A percentile compares a stretch with the other conserved stretches of the same genome.
phyloP scores from a whole-genome alignment of 1,139 yeast species.

The Hansenula lynferdii region DNA sequence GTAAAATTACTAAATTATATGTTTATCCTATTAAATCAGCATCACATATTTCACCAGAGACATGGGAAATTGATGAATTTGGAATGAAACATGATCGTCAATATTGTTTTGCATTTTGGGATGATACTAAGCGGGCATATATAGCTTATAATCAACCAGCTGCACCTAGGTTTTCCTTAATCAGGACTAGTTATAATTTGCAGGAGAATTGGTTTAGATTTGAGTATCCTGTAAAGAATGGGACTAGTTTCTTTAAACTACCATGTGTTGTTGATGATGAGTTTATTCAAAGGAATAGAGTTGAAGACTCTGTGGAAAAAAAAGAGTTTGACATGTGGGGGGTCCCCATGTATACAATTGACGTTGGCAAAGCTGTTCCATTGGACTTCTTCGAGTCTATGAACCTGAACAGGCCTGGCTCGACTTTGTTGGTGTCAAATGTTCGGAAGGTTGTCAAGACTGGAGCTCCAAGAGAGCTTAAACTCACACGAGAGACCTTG shows the following conservation, averaged over 20 bases:
- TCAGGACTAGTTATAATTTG: constrained; percentile 24
- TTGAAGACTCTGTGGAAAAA: constrained; percentile 3
- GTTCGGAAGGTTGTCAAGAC: constrained; percentile 29
- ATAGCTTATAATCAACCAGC: constrained; percentile 31
- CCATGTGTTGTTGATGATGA: constrained; percentile 24
- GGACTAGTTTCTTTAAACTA: constrained; percentile 19
- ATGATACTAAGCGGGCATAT: constrained; percentile 23
- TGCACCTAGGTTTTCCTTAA: constrained; percentile 28
- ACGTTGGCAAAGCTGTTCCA: constrained; percentile 22
- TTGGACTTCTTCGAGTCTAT: constrained; percentile 17
- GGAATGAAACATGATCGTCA: constrained; percentile 40
- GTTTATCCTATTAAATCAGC: constrained; percentile 39
- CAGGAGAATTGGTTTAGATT: constrained; percentile 24
- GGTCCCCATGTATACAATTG: constrained; percentile 17
- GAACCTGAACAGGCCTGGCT: constrained; percentile 14
- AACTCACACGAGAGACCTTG: constrained; percentile 19
- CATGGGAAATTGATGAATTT: constrained; percentile 30
- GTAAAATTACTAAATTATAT: constrained; percentile 24
- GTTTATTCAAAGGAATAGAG: constrained; percentile 17
- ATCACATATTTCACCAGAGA: constrained; percentile 29
- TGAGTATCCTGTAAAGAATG: constrained; percentile 20
- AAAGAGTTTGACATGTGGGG: constrained; percentile 23
- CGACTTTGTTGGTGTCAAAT: constrained; percentile 26
- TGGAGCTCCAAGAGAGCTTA: constrained; percentile 18
- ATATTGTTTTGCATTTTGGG: constrained; percentile 30